Base-by-base conservation (phyloP, 768 basidiomycete species). In the Amanita brunnescens region DNA sequence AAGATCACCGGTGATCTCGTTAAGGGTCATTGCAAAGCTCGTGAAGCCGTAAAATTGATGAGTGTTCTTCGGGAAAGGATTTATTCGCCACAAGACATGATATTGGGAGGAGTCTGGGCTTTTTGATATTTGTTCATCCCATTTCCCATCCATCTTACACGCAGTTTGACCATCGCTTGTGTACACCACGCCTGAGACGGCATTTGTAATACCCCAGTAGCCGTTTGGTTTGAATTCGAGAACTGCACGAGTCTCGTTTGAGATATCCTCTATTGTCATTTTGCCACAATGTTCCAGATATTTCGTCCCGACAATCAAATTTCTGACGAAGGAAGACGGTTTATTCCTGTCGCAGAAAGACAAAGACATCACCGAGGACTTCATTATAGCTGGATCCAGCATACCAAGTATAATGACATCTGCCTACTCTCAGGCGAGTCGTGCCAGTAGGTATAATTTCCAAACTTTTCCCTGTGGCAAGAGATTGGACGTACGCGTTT, bases 301-400 rank as follows among this genome's bases (percentile, higher is more conserved):
- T 61, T 92, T 92, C 21, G 87, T 85, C 8, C 91, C 91, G 66
- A 90, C 84, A 80, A 93, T 83, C 52, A 94, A 70, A 66, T 92
- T 92, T 54, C 91, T 73, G 73, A 92, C 82, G 66, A 92, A 94
- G 2, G 87, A 87, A 0, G 88, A 90, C 1, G 91, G 91, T 57
- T 85, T 88, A 42, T 78, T 84, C 90, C 91, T 91, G 58, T 9
- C 3, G 20, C 34, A n/a, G 44, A 26, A 32, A 12, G 37, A 43
- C n/a, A 37, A n/a, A 14, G 13, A 13, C 8, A 20, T 40, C 20
- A 30, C 20, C 48, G n/a, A 49, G 10, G 14, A 12, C 6, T 41
- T 5, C n/a, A 10, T 18, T 30, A 38, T 45, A 54, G 47, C 26
- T 16, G 5, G 10, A 49, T 40, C 21, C 5, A 34, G 35, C 40